Conservation (phyloP, 352 stramenopile species). For the Phytophthora syringae region DNA sequence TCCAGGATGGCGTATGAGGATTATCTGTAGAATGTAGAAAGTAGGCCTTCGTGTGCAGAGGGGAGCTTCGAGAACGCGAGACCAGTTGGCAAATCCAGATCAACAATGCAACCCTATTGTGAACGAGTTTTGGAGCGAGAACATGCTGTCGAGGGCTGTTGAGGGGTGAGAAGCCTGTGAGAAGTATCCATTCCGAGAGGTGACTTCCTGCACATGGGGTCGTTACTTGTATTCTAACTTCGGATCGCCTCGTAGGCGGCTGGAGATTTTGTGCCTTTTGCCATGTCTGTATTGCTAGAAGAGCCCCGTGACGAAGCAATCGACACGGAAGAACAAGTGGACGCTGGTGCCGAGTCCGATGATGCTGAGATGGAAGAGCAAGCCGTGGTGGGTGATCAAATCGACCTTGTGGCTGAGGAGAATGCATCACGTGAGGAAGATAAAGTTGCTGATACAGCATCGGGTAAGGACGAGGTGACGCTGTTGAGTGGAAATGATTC, state of each 20-base stretch:
- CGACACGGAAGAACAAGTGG: neutral
- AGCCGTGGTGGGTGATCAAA: neutral
- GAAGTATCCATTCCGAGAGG: neutral
- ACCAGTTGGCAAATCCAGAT: conserved; percentile 24
- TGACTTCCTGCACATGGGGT: conserved; percentile 14
- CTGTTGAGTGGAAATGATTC: conserved; percentile 18
- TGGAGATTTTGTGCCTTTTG: conserved; percentile 15
- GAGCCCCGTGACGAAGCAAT: conserved; percentile 5
- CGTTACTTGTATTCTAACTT: conserved; percentile 29
- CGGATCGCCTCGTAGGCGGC: neutral
- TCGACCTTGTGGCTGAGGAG: neutral
- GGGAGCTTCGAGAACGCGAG: conserved; percentile 11
- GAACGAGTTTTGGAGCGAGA: conserved; percentile 26
- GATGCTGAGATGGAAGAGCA: neutral
- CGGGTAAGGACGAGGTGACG: too few species aligned
- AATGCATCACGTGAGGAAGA: neutral
- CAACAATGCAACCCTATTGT: conserved; percentile 44
- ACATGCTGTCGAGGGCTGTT: neutral
- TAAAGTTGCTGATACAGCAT: neutral
- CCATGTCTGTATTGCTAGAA: conserved; percentile 20
- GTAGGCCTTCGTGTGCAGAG: conserved; percentile 19
- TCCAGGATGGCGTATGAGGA: conserved; percentile 12
- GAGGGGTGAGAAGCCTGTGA: neutral
- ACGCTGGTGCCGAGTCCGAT: neutral
- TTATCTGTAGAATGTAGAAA: conserved; percentile 35